Evolutionary conservation across 805 yeast genomes (phyloP), one percentile per base, ranked within the genome.

Genomic region (Saccharomyces kudriavzevii): DNA sequence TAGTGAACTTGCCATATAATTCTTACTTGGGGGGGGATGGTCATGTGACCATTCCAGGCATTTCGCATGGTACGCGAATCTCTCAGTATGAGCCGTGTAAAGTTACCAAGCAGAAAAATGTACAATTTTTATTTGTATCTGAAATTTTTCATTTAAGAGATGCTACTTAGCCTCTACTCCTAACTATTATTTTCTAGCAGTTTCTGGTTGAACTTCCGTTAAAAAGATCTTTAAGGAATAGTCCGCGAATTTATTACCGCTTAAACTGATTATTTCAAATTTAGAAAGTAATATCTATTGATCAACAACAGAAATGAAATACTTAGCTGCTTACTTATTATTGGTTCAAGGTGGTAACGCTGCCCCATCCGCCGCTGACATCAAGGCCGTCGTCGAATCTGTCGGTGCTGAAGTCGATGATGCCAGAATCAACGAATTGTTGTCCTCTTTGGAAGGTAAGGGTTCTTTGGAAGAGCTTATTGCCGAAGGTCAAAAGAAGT

Each of bases 271-370:
- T 68, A 68, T 68, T 68, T 66, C 68, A 63, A 54, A 52, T 54
- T 51, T 47, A 56, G 49, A 47, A 29, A 52, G 30, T 47, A 20
- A 50, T 27, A 27, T 27, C 48, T 45, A 49, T 27, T 30, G 14
- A 30, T 30, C 35, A 49, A 35, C 22, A 35, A 22, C 27, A 51
- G 45, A 67, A 78, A 82, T 87, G 94, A 87, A 86, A 80, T 87
- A 87, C 85, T 81, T 87, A 80, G 95, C 95, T 79, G 92, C 95
- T 79, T 87, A 87, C 82, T 85, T 87, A 77, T 83, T 87, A 78
- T 85, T 87, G 75, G 85, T 78, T 71, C 87, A 87, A 78, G 89
- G 91, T 77, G 94, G 92, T 78, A 85, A 84, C 80, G 75, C 87
- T 70, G 62, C 87, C 68, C 94, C 95, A 76, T 76, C 91, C 61